These are phyloP conservation scores for Blattamonas nauphoetae DNA, from an alignment of 78 protist species.

Conservation along the genomic window DNA sequence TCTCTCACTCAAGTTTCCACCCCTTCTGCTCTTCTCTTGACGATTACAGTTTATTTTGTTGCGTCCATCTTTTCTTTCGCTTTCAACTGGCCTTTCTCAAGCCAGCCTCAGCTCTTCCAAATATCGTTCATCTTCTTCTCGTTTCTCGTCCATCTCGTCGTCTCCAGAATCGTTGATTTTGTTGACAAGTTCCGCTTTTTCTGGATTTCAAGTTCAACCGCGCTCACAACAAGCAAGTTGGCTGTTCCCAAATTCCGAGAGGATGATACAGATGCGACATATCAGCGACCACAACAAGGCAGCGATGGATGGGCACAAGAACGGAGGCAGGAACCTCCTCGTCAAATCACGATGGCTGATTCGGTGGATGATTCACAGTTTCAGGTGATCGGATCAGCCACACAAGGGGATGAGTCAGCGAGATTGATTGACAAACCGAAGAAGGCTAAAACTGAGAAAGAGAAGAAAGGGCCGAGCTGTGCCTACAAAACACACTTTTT, in stretches of 20 bases:
- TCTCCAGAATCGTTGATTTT: background rate
- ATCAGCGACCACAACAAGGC: no score
- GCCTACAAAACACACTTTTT: background rate
- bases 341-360: no score
- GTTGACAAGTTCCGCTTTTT: background rate
- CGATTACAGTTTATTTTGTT: background rate
- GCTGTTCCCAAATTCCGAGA: background rate
- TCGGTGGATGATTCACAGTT: no score
- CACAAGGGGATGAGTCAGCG: no score
- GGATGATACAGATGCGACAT: no score
- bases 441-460: no score
- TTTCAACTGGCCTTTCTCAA: background rate
- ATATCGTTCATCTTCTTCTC: background rate
- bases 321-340: no score
- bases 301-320: no score
- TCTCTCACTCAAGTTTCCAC: background rate
- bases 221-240: background rate
- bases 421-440: no score
- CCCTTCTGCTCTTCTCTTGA: background rate
- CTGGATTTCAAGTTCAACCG: background rate
- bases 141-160: background rate
- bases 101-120: background rate
- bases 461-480: background rate
- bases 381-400: no score
- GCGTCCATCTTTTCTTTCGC: background rate